These are phyloP conservation scores for Paramecium bursaria DNA, from an alignment of 73 alveolate genomes.

Conservation along the genomic window DNA sequence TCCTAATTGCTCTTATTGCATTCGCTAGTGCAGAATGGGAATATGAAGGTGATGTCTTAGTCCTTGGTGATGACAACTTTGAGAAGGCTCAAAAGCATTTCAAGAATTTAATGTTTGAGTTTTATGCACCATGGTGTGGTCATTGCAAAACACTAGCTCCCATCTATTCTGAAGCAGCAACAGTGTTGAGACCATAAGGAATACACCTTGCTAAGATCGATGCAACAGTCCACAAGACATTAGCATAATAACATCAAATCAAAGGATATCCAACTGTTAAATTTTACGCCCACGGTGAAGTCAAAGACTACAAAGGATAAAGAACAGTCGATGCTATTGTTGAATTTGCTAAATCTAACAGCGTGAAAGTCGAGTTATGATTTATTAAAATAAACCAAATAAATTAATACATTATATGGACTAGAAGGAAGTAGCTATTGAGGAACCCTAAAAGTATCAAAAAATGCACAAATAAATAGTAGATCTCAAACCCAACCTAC, in stretches of 20 bases:
- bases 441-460: too few relatives aligned
- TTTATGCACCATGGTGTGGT: constrained; percentile 94
- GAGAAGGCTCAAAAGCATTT: too few relatives aligned
- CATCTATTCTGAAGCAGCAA: constrained; percentile 85
- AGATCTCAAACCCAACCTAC: constrained; percentile 33
- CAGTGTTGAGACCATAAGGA: constrained; percentile 78
- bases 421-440: too few relatives aligned
- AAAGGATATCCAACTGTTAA: constrained; percentile 90
- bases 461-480: too few relatives aligned
- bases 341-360: constrained; percentile 76
- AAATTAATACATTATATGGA: too few relatives aligned
- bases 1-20: too few relatives aligned
- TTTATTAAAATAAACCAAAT: too few relatives aligned
- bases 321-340: constrained; percentile 79
- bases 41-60: too few relatives aligned
- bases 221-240: constrained; percentile 85
- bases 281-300: constrained; percentile 80
- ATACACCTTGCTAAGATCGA: constrained; percentile 94
- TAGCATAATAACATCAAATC: constrained; percentile 84
- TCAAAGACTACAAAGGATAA: constrained; percentile 68
- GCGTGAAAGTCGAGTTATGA: too few relatives aligned
- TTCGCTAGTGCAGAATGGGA: too few relatives aligned
- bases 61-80: too few relatives aligned
- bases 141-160: constrained; percentile 89
- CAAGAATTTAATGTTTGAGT: too few relatives aligned